Evolutionary conservation across 768 basidiomycete genomes (phyloP).

Genomic region (Zangia roseola): DNA sequence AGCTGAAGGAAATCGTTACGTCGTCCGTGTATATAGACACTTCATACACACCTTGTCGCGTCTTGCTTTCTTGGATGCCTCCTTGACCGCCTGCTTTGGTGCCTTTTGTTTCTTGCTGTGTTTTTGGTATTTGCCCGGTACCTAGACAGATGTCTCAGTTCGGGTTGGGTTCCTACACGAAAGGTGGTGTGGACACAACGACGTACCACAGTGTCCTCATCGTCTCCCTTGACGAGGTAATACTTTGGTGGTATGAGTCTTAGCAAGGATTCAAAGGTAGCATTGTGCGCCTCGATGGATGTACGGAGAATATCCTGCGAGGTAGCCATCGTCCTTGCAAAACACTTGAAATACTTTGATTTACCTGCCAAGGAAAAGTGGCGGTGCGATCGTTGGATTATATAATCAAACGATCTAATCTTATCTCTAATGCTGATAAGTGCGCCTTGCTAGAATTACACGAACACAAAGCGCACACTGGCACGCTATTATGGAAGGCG

Average conservation of each 20-base stretch:
- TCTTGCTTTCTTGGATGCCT: constrained; percentile 85
- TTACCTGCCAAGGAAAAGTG: too few species aligned
- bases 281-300: constrained; percentile 83
- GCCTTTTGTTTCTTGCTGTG: constrained; percentile 85
- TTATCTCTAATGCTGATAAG: too few species aligned
- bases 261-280: constrained; percentile 78
- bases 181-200: not conserved
- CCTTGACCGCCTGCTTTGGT: constrained; percentile 83
- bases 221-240: constrained; percentile 50
- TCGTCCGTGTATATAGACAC: not conserved
- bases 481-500: too few species aligned
- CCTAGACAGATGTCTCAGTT: not conserved
- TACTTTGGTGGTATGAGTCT: constrained; percentile 87
- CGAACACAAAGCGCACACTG: too few species aligned
- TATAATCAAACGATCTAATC: too few species aligned
- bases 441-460: too few species aligned
- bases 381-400: too few species aligned
- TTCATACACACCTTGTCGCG: constrained; percentile 65
- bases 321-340: constrained; percentile 43
- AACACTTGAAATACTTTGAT: too few species aligned
- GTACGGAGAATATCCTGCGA: constrained; percentile 45
- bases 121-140: constrained; percentile 75
- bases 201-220: constrained; percentile 15
- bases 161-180: not conserved
- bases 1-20: constrained; percentile 49